Base-by-base conservation (phyloP, 2,329 filamentous ascomycete genomes). In the Fusarium dlaminii region DNA sequence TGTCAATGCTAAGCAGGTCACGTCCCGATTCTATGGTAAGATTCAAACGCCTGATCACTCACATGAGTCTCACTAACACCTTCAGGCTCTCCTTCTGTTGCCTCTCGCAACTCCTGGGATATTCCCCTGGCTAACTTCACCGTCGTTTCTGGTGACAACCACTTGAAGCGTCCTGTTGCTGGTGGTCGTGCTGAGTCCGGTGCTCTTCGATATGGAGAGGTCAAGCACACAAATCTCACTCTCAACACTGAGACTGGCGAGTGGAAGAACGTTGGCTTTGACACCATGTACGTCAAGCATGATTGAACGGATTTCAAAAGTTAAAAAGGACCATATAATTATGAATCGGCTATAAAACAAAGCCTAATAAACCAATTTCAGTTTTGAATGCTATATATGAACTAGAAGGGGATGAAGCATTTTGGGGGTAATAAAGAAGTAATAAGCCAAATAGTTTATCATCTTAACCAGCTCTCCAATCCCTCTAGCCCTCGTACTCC, bases 111-210 rank as follows among this genome's bases (percentile, higher is more conserved):
- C 75, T 83, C 86, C 0, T 88, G 89, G 79, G 92, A 94, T 78
- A 87, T 94, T 48, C 86, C 88, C 2, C 81, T 94, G 27, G 92
- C 91, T 2, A 93, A 92, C 79, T 94, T 94, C 78, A 92, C 91
- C 0, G 90, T 94, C 14, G 79, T 87, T 68, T 86, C 81, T 32
- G 91, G 90, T 0, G 90, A 86, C 65, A 93, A 93, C 74, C 86
- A 83, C 69, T 78, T 93, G 52, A 76, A 82, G 20, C 81, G 85
- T 8, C 81, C 84, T 12, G 81, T 86, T 27, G 83, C 77, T 1
- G 83, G 84, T 4, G 86, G 86, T 0, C 68, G 74, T 22, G 86
- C 82, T 2, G 86, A 91, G 81, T 87, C 86, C 57, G 90, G 90
- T 3, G 87, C 85, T 37, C 77, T 92, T 72, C 88, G 87, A 77